phyloP scores from a whole-genome alignment of 805 yeast species.

The Tetrapisispora phaffii region DNA sequence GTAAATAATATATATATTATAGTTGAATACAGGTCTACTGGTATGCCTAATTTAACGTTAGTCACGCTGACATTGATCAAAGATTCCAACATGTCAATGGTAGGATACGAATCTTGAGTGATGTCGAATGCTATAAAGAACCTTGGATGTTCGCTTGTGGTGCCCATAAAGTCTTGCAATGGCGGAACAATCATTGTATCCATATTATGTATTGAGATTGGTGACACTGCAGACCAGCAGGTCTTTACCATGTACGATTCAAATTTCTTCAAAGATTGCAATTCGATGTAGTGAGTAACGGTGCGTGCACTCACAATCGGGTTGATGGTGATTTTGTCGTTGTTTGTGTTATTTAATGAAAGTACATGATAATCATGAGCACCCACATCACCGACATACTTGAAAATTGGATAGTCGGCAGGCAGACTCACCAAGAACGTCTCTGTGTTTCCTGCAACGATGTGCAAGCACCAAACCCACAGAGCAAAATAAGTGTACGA shows the following conservation, averaged over 20 bases:
- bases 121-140: conserved; percentile 9
- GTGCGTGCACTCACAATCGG: neutral
- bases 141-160: conserved; percentile 8
- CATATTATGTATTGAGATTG: conserved; percentile 14
- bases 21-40: conserved; percentile 16
- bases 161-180: neutral
- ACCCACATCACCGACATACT: neutral
- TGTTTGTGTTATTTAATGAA: neutral
- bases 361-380: neutral
- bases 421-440: conserved; percentile 2
- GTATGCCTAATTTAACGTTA: conserved; percentile 15
- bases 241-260: conserved; percentile 19
- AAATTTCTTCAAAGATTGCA: conserved; percentile 9
- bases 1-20: neutral
- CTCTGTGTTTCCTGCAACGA: conserved; percentile 6
- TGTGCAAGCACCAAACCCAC: neutral
- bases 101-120: conserved; percentile 15
- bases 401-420: neutral
- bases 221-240: conserved; percentile 27
- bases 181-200: conserved; percentile 1
- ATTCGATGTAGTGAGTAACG: conserved; percentile 8
- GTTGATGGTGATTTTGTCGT: neutral
- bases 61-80: conserved; percentile 17
- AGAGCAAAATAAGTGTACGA: neutral
- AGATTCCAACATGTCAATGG: conserved; percentile 5